Evolutionary conservation across 345 rosid genomes (phyloP).

Genomic region (Dovyalis caffra): DNA sequence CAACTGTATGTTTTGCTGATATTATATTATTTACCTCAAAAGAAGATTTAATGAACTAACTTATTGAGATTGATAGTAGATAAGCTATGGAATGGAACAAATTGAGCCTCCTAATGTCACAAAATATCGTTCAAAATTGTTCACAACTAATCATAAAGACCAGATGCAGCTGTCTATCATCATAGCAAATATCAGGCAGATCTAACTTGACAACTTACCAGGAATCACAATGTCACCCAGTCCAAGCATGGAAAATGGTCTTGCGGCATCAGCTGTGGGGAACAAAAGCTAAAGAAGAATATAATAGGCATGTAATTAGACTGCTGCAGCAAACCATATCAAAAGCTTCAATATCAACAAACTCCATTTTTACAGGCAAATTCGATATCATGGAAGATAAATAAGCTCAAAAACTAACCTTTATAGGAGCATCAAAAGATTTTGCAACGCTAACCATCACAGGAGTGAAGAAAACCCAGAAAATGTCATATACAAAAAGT

Average conservation of each 20-base stretch:
- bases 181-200: neutral
- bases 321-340: neutral
- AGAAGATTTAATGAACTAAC: neutral
- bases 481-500: conserved; percentile 91
- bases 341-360: neutral
- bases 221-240: conserved; percentile 99
- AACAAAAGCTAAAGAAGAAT: conserved; percentile 68
- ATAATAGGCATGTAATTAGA: neutral
- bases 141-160: neutral
- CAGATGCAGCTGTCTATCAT: neutral
- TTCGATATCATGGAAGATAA: too few relatives aligned
- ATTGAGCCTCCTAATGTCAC: neutral
- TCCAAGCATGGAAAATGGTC: conserved; percentile 99
- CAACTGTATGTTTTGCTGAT: neutral
- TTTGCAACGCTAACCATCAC: conserved; percentile 99
- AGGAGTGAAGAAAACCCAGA: conserved; percentile 99
- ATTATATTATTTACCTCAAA: neutral
- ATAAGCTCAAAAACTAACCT: conserved; percentile 54
- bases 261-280: conserved; percentile 69
- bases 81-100: neutral
- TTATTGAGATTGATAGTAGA: neutral
- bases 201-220: conserved; percentile 43
- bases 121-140: neutral
- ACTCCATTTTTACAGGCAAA: neutral
- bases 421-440: conserved; percentile 98